A percentile compares a stretch with the other conserved stretches of the same genome.
Conservation (phyloP, 2,329 filamentous ascomycete genomes). For the Emericellopsis atlantica region DNA sequence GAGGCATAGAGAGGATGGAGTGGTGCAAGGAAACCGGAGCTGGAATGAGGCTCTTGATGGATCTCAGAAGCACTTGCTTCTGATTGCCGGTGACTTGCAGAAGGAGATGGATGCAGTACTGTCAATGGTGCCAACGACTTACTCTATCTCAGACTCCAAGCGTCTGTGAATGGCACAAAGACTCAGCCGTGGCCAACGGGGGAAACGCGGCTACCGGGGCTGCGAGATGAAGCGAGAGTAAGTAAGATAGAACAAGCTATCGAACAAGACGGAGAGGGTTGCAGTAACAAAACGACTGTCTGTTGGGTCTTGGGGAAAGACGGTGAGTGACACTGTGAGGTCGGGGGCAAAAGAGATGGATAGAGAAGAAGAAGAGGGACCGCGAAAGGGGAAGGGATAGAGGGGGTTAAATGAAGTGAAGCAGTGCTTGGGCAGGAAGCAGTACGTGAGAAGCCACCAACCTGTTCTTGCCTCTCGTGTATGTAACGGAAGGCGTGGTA, state of each 20-base stretch:
- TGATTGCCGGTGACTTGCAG: no score
- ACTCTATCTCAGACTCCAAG: constrained; percentile 3
- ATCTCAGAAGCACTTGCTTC: no score
- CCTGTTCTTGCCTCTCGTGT: no score
- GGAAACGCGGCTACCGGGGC: constrained; percentile 37
- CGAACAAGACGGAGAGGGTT: constrained; percentile 38
- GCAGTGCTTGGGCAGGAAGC: no score
- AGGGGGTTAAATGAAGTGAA: background rate
- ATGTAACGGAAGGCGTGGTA: no score
- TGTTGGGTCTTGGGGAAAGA: constrained; percentile 17
- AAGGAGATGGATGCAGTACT: no score
- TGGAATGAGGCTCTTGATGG: no score
- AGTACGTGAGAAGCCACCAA: no score
- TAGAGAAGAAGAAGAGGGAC: constrained; percentile 8
- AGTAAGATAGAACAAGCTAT: constrained; percentile 48
- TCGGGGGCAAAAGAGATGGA: constrained; percentile 7
- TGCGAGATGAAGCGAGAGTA: constrained; percentile 42
- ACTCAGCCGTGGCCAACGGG: constrained; percentile 8
- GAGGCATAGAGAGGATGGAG: background rate
- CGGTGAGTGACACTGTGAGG: background rate
- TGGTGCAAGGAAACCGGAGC: no score
- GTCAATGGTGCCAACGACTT: background rate
- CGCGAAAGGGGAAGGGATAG: constrained; percentile 5
- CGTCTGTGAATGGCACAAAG: background rate
- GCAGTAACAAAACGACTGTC: constrained; percentile 13